Conservation (phyloP, 345 rosid genomes). For the Erucastrum elatum region DNA sequence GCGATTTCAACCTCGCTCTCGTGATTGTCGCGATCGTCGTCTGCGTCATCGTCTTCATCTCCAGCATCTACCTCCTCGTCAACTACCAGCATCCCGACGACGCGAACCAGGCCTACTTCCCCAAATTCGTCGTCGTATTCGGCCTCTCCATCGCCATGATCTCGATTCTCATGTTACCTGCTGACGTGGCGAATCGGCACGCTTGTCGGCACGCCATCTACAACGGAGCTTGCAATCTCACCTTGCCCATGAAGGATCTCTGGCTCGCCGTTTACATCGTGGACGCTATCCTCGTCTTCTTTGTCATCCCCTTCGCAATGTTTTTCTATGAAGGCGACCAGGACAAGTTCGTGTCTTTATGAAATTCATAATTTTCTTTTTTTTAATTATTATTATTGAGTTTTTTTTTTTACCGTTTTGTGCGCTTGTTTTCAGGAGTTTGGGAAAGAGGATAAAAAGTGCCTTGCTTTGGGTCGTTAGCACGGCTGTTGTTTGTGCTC, state of each 20-base stretch:
- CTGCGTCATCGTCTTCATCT: slow-evolving; percentile 79
- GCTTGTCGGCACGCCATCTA: slow-evolving; percentile 91
- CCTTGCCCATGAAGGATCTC: slow-evolving; percentile 97
- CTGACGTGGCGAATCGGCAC: slow-evolving; percentile 98
- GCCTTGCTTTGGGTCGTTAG: slow-evolving; percentile 80
- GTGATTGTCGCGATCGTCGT: slow-evolving; percentile 92
- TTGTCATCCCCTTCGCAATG: slow-evolving; percentile 95
- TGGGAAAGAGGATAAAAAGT: slow-evolving; percentile 88
- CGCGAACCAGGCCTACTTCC: slow-evolving; percentile 96
- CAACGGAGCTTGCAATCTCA: slow-evolving; percentile 92
- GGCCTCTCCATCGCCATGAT: slow-evolving; percentile 84
- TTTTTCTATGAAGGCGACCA: slow-evolving; percentile 99
- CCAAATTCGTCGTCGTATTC: slow-evolving; percentile 92
- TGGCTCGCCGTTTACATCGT: slow-evolving; percentile 90
- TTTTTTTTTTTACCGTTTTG: background rate
- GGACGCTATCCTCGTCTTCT: slow-evolving; percentile 91
- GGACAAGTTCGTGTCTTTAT: slow-evolving; percentile 73
- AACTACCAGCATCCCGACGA: slow-evolving; percentile 99
- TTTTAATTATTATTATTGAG: background rate
- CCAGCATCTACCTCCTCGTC: slow-evolving; percentile 93
- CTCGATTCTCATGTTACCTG: slow-evolving; percentile 96
- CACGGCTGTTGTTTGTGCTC: slow-evolving; percentile 82
- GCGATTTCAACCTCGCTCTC: slow-evolving; percentile 99
- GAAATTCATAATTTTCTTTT: slow-evolving; percentile 6
- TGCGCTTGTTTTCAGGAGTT: slow-evolving; percentile 52